Evolutionary conservation across 2,329 filamentous ascomycete genomes (phyloP), one percentile per base, ranked within the genome.

Genomic region (Colletotrichum chlorophyti): DNA sequence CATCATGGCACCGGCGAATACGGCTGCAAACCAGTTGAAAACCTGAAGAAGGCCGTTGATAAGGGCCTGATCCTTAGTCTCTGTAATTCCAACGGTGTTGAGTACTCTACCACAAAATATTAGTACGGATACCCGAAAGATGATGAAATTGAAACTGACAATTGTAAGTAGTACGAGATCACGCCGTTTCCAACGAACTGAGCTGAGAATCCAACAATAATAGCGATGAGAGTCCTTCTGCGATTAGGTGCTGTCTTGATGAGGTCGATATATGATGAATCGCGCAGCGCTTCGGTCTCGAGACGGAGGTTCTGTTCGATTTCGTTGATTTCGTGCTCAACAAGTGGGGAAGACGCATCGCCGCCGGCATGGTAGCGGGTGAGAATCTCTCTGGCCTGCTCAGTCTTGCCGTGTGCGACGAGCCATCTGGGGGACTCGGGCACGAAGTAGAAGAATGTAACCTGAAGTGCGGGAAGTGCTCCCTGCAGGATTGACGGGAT

Each of bases 351-450:
- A 2, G 17, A 37, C 6, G 82, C 84, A 46, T 87, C 78, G 11
- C 80, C 82, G 51, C 57, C 62, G 21, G 50, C 55, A 15, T 85
- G 86, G 63, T 81, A 87, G 52, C 78, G 82, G 5, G 76, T 77
- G 38, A 89, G 76, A 11, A 81, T 79, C 2, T 74, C 73, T 9
- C 80, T 72, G 0, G 84, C 82, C 49, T 84, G 73, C 6, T 84
- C 79, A 10, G 76, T 71, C 35, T 80, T 79, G 58, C 80, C 77
- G 53, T 84, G 79, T 58, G 80, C 79, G 52, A 85, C 83, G 15
- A 87, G 74, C 84, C 84, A 88, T 55, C 86, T 73, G 3, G 86
- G 86, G 3, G 82, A 86, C 65, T 89, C 86, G 0, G 86, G 86
- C 1, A 88, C 50, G 14, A 47, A 52, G 32, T 42, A 60, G 40